These are phyloP conservation scores for Xylaria polymorpha DNA, from an alignment of 2,329 filamentous ascomycete species.

Conservation along the genomic window DNA sequence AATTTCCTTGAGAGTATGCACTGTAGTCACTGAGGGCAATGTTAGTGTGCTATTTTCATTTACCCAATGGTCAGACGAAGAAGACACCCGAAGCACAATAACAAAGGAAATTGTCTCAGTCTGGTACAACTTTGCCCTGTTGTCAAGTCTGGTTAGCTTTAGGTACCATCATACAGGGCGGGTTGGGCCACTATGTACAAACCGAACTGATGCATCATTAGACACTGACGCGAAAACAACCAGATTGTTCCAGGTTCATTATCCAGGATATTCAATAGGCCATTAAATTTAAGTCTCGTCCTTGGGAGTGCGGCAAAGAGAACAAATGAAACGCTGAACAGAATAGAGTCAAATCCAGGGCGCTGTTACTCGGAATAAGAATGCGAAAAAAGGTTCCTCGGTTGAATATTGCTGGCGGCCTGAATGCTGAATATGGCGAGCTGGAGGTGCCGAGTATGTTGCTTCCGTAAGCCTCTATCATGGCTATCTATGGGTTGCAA, in stretches of 20 bases:
- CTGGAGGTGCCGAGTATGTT: neutral
- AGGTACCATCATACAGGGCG: conserved; percentile 28
- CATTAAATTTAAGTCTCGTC: conserved; percentile 26
- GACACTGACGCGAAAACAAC: conserved; percentile 26
- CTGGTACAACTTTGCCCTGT: conserved; percentile 69
- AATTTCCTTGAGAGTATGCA: conserved; percentile 62
- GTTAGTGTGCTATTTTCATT: conserved; percentile 69
- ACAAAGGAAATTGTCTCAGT: conserved; percentile 52
- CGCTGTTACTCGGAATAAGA: conserved; percentile 9
- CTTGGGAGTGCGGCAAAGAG: conserved; percentile 7
- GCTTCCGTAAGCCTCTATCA: neutral
- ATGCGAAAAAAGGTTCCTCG: conserved; percentile 10
- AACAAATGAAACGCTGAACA: conserved; percentile 28
- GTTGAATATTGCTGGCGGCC: conserved; percentile 6
- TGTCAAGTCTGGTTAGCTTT: conserved; percentile 50
- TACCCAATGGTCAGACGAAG: conserved; percentile 47
- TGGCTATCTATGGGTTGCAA: neutral
- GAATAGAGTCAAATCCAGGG: conserved; percentile 21
- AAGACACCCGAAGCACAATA: conserved; percentile 48
- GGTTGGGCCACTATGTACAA: conserved; percentile 51
- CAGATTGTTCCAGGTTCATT: conserved; percentile 24
- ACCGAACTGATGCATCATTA: conserved; percentile 51
- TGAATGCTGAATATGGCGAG: neutral
- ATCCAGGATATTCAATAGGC: conserved; percentile 30
- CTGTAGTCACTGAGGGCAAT: conserved; percentile 65